Percentiles rank a stretch among this genome's conserved stretches.
phyloP scores from a whole-genome alignment of 352 stramenopile species.

The Globisporangium okanoganense region DNA sequence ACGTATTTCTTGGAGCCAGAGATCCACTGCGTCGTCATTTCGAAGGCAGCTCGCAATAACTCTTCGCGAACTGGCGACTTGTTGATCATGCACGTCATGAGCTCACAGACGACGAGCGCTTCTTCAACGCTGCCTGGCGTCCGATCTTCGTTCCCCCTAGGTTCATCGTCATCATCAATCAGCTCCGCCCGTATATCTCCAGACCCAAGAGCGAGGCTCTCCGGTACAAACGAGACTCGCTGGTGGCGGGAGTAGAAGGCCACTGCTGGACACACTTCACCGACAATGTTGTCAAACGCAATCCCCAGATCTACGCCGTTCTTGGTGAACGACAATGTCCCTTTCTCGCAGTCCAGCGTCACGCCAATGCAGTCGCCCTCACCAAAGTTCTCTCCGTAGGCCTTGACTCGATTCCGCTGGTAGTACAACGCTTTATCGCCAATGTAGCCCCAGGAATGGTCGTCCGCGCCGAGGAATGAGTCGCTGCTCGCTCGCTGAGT shows the following conservation, averaged over 20 bases:
- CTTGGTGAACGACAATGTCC: slow-evolving; percentile 86
- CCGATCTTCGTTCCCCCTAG: background rate
- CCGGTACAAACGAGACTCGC: slow-evolving; percentile 55
- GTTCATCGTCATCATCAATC: background rate
- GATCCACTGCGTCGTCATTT: slow-evolving; percentile 61
- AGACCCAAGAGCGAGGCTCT: slow-evolving; percentile 8
- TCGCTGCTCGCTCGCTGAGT: slow-evolving; percentile 88
- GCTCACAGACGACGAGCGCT: slow-evolving; percentile 52
- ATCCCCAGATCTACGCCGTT: slow-evolving; percentile 85
- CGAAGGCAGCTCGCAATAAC: slow-evolving; percentile 34
- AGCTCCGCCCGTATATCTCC: background rate
- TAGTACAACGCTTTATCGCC: slow-evolving; percentile 99
- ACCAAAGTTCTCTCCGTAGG: slow-evolving; percentile 85
- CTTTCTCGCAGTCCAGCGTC: slow-evolving; percentile 78
- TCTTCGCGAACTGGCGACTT: slow-evolving; percentile 20
- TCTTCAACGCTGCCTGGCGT: slow-evolving; percentile 38
- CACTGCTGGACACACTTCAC: slow-evolving; percentile 88
- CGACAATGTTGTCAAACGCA: slow-evolving; percentile 90
- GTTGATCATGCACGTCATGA: slow-evolving; percentile 44
- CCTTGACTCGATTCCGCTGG: slow-evolving; percentile 91
- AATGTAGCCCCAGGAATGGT: slow-evolving; percentile 98
- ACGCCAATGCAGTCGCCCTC: slow-evolving; percentile 87
- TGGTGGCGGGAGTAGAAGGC: slow-evolving; percentile 92
- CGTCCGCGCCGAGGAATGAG: slow-evolving; percentile 97
- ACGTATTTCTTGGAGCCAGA: slow-evolving; percentile 41